A percentile compares a stretch with the other conserved stretches of the same genome.
Conservation (phyloP, 176 grass and related monocot genomes). For the Aegilops speltoides region DNA sequence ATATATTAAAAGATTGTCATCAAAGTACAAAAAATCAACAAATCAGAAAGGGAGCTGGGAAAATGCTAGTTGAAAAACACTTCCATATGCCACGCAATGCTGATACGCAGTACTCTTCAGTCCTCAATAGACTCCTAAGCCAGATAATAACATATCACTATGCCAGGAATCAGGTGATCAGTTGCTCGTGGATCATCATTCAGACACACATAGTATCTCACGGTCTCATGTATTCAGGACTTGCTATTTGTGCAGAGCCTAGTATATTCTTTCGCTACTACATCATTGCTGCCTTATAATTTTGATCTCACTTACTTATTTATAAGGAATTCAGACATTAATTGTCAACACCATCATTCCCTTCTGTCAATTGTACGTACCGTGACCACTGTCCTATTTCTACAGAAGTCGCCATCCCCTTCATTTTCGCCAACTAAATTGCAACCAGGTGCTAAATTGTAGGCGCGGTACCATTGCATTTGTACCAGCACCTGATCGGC, state of each 20-base stretch:
- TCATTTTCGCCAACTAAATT: background rate
- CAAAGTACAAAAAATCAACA: background rate
- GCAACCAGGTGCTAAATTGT: background rate
- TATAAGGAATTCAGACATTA: constrained; percentile 1
- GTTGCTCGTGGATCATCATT: background rate
- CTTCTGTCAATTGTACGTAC: background rate
- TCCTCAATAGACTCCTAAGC: background rate
- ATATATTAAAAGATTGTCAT: background rate
- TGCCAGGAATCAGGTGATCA: background rate
- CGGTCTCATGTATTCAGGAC: background rate
- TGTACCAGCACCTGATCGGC: background rate
- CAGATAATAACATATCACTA: background rate
- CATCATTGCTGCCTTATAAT: background rate
- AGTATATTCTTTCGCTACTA: background rate
- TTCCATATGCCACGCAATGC: background rate
- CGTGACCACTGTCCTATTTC: background rate
- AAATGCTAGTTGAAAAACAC: background rate
- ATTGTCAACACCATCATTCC: background rate
- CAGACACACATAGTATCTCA: background rate
- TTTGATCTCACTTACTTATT: background rate
- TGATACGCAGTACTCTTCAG: background rate
- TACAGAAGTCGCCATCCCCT: background rate
- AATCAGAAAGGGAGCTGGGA: background rate
- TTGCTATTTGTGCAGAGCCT: background rate
- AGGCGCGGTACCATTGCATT: background rate